phyloP scores from a whole-genome alignment of 305 asterid genomes.

The Fraxinus paxiana region DNA sequence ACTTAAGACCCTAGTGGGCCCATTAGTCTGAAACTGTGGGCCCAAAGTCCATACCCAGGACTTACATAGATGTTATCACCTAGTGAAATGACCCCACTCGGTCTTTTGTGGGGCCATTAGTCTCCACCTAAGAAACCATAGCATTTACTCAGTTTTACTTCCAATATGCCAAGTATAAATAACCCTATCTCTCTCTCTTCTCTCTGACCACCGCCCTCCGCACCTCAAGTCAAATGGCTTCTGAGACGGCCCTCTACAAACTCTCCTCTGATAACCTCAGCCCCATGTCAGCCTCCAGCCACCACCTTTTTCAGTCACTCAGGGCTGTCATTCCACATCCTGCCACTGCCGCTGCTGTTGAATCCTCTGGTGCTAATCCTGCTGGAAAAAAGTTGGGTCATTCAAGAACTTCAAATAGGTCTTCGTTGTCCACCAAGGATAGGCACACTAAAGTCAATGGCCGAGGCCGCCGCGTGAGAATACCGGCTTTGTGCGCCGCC shows the following conservation, averaged over 20 bases:
- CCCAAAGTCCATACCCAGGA: background rate
- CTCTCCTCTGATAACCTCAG: background rate
- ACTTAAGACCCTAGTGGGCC: background rate
- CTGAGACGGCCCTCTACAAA: background rate
- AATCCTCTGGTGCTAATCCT: background rate
- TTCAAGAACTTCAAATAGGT: background rate
- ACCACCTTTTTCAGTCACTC: background rate
- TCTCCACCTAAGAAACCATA: background rate
- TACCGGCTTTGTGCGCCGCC: conserved; percentile 72
- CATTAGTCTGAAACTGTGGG: background rate
- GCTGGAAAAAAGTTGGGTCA: background rate
- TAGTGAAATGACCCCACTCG: background rate
- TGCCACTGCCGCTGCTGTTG: background rate
- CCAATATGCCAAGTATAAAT: background rate
- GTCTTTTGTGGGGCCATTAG: background rate
- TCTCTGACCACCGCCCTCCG: background rate
- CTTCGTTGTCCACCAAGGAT: conserved; percentile 32
- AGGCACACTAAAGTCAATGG: conserved; percentile 72
- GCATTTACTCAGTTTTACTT: background rate
- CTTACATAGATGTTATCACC: background rate
- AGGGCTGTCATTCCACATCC: background rate
- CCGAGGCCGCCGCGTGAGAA: conserved; percentile 62
- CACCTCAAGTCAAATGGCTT: background rate
- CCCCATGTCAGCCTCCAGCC: background rate
- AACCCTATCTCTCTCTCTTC: background rate